Evolutionary conservation across 106 monocot species (phyloP), one percentile per base, ranked within the genome.

Genomic region (Hemerocallis citrina): DNA sequence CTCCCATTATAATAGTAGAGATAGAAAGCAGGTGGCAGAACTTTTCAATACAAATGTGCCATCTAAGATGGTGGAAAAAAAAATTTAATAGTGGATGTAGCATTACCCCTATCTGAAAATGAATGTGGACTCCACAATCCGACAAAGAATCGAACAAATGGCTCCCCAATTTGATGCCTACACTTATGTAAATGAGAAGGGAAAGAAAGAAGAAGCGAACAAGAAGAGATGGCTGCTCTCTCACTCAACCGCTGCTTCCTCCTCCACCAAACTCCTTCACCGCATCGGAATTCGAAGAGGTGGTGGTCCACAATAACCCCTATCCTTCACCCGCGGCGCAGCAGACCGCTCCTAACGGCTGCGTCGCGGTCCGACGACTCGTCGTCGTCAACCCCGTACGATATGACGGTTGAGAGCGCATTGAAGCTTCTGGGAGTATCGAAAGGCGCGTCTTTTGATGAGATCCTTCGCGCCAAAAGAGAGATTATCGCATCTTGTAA

Each of bases 391-490:
- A 68, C 76, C 1, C 84, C 88, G n/a, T 98, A 55, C 68, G 96
- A 83, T 58, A 98, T 98, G 92, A 82, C 98, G 43, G 29, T 85
- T 17, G 88, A 92, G 78, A 75, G 72, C 77, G 98, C 98, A 0
- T 63, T 98, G 67, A 88, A 88, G 72, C 68, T 98, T 1, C 77
- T 98, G 12, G 98, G 98, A 7, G 79, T 98, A 3, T 44, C 63
- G 1, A 73, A 92, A 40, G 88, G 88, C 35, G 91, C 98, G 2
- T 80, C 92, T 34, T 98, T 98, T 46, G 92, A 98, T 25, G 98
- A 98, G n/a, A 82, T 98, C 52, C 68, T 98, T 22, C 62, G 88
- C 14, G 98, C 98, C 17, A 98, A 88, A 85, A 92, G 82, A 48
- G 63, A 68, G 31, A 56, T 78, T 46, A 15, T 80, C 16, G 91